Base-by-base conservation (phyloP, 2,329 filamentous ascomycete genomes). In the Capronia epimyces region DNA sequence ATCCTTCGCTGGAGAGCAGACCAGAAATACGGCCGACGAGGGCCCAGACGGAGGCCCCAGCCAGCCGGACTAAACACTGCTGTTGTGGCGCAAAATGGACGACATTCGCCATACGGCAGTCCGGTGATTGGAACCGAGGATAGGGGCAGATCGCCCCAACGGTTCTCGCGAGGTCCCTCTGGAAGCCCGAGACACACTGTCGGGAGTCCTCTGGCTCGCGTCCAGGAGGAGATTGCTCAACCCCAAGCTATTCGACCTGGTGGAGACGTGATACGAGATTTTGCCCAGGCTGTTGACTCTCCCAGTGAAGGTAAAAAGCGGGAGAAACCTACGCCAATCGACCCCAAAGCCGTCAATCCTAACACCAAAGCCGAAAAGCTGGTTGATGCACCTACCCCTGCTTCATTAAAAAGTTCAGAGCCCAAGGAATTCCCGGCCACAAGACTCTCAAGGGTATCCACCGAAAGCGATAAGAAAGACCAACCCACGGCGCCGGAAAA, bases 1-100 rank as follows among this genome's bases (percentile, higher is more conserved):
- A 95, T 98, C 64, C 74, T 98, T 62, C 81, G 93, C 61, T 97
- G 93, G 89, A 84, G 93, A 66, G 84, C 86, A 71, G 93, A 98
- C 67, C 91, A 97, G 68, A 97, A 95, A 73, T 86, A 93, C 67
- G 91, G 91, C 42, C 75, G 81, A 49, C 75, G 74, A 60, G 68
- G 67, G 27, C 75, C 74, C 43, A 50, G 43, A 20, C 77, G 72
- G 58, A 75, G 74, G 59, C 65, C 64, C 25, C 70, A 68, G 62
- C 68, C 72, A 57, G 69, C 74, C 51, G 74, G 76, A 27, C 72
- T 79, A 56, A 81, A 78, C 59, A 74, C 76, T 13, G 73, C 71
- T 40, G 66, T 73, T n/a, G 68, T 68, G 4, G 68, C 68, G 47
- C 66, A 65, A 45, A 71, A 73, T 12, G 72, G 68, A 53, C 70